These are phyloP conservation scores for Phytophthora tentaculata DNA, from an alignment of 352 stramenopile species.

Conservation along the genomic window DNA sequence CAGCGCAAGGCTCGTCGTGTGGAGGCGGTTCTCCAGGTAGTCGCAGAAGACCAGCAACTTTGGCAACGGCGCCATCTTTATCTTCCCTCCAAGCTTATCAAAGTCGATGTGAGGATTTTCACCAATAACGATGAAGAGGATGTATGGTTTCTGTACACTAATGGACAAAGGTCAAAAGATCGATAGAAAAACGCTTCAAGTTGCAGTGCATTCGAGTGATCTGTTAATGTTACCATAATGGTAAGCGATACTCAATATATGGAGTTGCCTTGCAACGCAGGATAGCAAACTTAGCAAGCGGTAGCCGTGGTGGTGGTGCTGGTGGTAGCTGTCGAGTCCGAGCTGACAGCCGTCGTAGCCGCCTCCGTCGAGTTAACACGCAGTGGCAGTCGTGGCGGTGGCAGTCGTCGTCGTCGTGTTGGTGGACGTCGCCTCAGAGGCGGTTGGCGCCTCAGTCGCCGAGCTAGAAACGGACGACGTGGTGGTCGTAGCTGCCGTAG, in stretches of 20 bases:
- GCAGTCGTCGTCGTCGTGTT: constrained; percentile 11
- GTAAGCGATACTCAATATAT: not conserved
- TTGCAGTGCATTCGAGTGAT: not conserved
- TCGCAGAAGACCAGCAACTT: constrained; percentile 38
- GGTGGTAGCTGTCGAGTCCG: not conserved
- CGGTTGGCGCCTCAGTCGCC: not conserved
- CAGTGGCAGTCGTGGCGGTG: not conserved
- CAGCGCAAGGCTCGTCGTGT: constrained; percentile 35
- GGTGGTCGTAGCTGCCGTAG: constrained; percentile 11
- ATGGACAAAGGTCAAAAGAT: not conserved
- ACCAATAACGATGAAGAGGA: constrained; percentile 2
- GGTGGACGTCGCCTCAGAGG: constrained; percentile 5
- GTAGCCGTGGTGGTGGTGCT: constrained; percentile 15
- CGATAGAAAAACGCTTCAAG: not conserved
- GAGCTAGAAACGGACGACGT: constrained; percentile 6
- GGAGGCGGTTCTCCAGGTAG: constrained; percentile 40
- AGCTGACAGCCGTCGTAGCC: not conserved
- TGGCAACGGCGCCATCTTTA: not conserved
- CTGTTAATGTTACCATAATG: no score
- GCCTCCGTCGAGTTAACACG: constrained; percentile 9
- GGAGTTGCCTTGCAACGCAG: not conserved
- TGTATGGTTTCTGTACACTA: not conserved
- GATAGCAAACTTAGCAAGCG: not conserved
- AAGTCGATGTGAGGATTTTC: not conserved
- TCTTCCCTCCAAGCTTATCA: not conserved